Conservation (phyloP, 2,329 filamentous ascomycete genomes). For the Huntiella bhutanensis region DNA sequence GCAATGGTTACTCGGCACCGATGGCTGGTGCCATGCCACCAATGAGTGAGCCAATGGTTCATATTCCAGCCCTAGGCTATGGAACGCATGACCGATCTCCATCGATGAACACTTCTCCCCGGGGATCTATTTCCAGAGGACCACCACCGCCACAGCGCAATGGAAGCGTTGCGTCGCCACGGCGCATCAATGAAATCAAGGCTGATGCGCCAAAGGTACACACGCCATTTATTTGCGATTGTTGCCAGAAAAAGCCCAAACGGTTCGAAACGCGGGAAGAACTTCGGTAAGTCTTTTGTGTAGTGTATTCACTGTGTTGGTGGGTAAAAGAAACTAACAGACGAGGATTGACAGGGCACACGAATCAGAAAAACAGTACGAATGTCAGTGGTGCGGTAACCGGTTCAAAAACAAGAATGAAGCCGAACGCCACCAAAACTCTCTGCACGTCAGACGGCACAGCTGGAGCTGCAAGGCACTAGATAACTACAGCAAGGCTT, state of each 20-base stretch:
- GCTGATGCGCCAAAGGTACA: conserved; percentile 29
- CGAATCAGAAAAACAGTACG: conserved; percentile 91
- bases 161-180: conserved; percentile 29
- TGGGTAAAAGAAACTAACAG: not conserved
- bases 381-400: conserved; percentile 80
- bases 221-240: conserved; percentile 58
- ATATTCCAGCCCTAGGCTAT: conserved; percentile 21
- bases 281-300: conserved; percentile 44
- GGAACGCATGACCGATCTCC: not conserved
- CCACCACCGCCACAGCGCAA: conserved; percentile 24
- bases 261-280: conserved; percentile 78
- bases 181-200: conserved; percentile 33
- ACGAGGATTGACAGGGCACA: conserved; percentile 41
- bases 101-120: conserved; percentile 30
- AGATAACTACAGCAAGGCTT: conserved; percentile 57
- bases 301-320: conserved; percentile 9
- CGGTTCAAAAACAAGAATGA: conserved; percentile 99
- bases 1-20: conserved; percentile 20
- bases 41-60: conserved; percentile 30
- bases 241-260: conserved; percentile 92
- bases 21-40: conserved; percentile 30
- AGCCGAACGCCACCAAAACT: conserved; percentile 89
- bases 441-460: conserved; percentile 74
- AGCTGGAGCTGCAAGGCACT: conserved; percentile 95
- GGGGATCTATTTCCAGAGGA: conserved; percentile 24